Base-by-base conservation (phyloP, 176 grass and related monocot species). In the Lolium rigidum region DNA sequence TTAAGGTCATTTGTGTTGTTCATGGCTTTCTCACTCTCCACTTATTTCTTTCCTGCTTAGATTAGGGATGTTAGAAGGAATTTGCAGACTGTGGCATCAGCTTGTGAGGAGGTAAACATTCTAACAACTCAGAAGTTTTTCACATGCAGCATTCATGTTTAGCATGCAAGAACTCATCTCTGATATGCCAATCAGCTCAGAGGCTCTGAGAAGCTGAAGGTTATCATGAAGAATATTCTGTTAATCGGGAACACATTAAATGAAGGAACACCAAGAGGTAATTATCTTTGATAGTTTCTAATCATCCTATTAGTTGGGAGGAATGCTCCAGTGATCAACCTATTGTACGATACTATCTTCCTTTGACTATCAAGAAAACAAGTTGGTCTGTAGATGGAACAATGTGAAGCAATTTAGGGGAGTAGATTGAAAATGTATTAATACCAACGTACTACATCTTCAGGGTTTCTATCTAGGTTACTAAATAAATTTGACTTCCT, bases 161-260 rank as follows among this genome's bases (percentile, higher is more conserved):
- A 80, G 80, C 59, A 79, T 35, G 46, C 59, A 49, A 59, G 46
- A 88, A 76, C 70, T 87, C 62, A 86, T 86, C 66, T 84, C 48
- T 62, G 50, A 58, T 82, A 80, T 84, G 31, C 13, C 58, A 67
- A 54, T 85, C 88, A 95, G 96, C 74, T 98, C 76, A 78, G 96
- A 85, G 87, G 88, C 82, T 98, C 96, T 68, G 91, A 98, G 41
- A 98, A 98, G 80, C 83, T 98, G 82, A 95, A 95, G 88, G 90
- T 90, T 59, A 98, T 98, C 86, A 95, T 98, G 96, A 86, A 98
- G 58, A 98, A 95, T 84, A 98, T 98, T 89, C 68, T 98, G 28
- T 82, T 82, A 79, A 90, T 98, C 79, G 96, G 96, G 70, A 98
- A 98, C 90, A 90, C 89, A 62, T 86, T 98, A 82, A 98, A 98